phyloP scores from a whole-genome alignment of 306 rosid genomes.

The Dryas octopetala region DNA sequence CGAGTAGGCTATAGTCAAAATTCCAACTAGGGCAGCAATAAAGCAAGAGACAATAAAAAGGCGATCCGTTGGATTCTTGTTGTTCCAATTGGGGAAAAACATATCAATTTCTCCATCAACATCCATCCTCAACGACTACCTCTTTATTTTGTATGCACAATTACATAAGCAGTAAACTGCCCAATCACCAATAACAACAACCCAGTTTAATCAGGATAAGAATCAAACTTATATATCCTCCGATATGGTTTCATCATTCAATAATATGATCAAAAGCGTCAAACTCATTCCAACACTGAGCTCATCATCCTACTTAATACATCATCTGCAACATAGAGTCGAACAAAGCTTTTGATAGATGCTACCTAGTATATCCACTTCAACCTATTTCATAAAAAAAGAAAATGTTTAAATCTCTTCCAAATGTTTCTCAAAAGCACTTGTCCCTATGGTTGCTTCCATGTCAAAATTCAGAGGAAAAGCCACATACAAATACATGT shows the following conservation, averaged over 20 bases:
- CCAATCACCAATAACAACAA: conserved; percentile 20
- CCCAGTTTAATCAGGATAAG: conserved; percentile 17
- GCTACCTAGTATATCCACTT: conserved; percentile 28
- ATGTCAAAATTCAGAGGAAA: neutral
- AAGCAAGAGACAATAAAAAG: conserved; percentile 68
- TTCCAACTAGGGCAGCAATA: conserved; percentile 80
- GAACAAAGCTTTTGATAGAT: conserved; percentile 4
- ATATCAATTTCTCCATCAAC: conserved; percentile 67
- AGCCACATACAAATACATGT: conserved; percentile 30
- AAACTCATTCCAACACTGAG: conserved; percentile 9
- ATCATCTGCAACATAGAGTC: conserved; percentile 12
- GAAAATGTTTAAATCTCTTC: conserved; percentile 16
- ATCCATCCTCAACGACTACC: conserved; percentile 57
- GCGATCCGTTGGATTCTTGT: conserved; percentile 74
- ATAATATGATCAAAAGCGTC: neutral
- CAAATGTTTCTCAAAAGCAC: conserved; percentile 18
- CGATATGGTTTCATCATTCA: neutral
- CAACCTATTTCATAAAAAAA: conserved; percentile 20
- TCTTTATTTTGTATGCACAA: conserved; percentile 13
- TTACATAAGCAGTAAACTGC: conserved; percentile 10
- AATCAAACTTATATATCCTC: conserved; percentile 3
- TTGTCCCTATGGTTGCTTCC: neutral
- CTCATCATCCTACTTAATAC: conserved; percentile 2
- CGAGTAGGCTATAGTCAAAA: conserved; percentile 80
- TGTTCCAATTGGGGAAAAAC: conserved; percentile 67